Evolutionary conservation across 192 early-diverging fungal genomes (phyloP).

Genomic region (Coemansia umbellata): DNA sequence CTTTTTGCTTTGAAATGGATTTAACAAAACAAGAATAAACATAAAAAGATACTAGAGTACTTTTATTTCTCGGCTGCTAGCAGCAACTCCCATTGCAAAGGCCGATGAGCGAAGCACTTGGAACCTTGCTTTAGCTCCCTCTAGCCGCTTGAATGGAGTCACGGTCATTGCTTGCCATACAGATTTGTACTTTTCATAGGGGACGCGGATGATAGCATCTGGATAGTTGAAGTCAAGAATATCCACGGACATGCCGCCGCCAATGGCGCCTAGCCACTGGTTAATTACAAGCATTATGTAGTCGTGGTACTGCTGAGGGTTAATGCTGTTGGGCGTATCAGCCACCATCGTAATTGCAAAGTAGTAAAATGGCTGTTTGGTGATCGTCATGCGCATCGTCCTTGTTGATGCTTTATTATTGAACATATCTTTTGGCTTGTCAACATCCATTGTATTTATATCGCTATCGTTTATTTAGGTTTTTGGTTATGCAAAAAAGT

Average conservation of each 20-base stretch:
- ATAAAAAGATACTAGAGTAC: neutral
- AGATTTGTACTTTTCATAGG: constrained; percentile 19
- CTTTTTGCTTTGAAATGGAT: neutral
- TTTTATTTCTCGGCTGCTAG: constrained; percentile 11
- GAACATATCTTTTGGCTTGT: neutral
- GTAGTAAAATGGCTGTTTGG: constrained; percentile 46
- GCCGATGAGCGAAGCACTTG: constrained; percentile 35
- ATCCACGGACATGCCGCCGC: constrained; percentile 31
- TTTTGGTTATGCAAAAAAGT: too few species aligned
- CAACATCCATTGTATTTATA: constrained; percentile 28
- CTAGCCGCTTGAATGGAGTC: constrained; percentile 15
- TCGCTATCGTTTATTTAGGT: too few species aligned
- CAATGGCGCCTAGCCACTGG: constrained; percentile 40
- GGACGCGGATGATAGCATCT: constrained; percentile 31
- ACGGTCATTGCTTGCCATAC: constrained; percentile 47
- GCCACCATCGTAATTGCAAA: constrained; percentile 23
- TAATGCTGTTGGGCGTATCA: neutral
- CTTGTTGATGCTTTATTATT: neutral
- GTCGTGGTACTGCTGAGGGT: constrained; percentile 16
- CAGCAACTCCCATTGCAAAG: constrained; percentile 35
- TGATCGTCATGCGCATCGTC: constrained; percentile 36
- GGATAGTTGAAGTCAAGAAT: constrained; percentile 21
- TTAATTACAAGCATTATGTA: constrained; percentile 18
- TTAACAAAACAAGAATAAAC: neutral
- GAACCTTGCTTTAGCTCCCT: constrained; percentile 18